These are phyloP conservation scores for Colletotrichum aenigma DNA, from an alignment of 2,329 filamentous ascomycete species.

Conservation along the genomic window DNA sequence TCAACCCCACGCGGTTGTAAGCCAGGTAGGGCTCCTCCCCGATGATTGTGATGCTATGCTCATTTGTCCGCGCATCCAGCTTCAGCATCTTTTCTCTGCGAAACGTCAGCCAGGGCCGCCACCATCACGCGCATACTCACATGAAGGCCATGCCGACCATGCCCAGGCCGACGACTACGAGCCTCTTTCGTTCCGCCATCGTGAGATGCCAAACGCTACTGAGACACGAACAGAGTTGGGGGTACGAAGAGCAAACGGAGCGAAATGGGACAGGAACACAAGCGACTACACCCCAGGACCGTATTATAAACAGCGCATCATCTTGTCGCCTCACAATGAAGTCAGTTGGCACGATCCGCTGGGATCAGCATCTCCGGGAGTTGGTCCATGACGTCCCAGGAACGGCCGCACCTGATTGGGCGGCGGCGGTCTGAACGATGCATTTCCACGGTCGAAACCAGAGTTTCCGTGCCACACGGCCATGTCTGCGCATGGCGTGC, in stretches of 20 bases:
- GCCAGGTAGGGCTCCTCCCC: constrained; percentile 88
- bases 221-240: not conserved
- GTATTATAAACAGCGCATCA: constrained; percentile 3
- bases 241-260: not conserved
- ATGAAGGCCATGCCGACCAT: constrained; percentile 94
- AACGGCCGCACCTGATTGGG: not conserved
- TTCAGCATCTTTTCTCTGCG: constrained; percentile 86
- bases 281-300: not conserved
- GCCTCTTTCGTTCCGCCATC: constrained; percentile 62
- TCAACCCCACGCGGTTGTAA: constrained; percentile 90
- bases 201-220: not conserved
- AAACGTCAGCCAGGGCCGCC: not conserved
- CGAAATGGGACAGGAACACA: not conserved
- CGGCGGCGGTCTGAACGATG: not conserved
- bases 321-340: constrained; percentile 4
- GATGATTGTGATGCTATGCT: constrained; percentile 84
- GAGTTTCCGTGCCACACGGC: not conserved
- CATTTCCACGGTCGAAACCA: constrained; percentile 13
- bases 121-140: constrained; percentile 52
- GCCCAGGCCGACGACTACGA: constrained; percentile 85
- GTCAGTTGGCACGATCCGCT: constrained; percentile 11
- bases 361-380: constrained; percentile 20
- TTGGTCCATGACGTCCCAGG: not conserved
- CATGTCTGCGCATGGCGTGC: not conserved
- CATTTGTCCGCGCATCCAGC: constrained; percentile 73